Evolutionary conservation across 257 asterid species (phyloP).

Genomic region (Lycium ferocissimum): DNA sequence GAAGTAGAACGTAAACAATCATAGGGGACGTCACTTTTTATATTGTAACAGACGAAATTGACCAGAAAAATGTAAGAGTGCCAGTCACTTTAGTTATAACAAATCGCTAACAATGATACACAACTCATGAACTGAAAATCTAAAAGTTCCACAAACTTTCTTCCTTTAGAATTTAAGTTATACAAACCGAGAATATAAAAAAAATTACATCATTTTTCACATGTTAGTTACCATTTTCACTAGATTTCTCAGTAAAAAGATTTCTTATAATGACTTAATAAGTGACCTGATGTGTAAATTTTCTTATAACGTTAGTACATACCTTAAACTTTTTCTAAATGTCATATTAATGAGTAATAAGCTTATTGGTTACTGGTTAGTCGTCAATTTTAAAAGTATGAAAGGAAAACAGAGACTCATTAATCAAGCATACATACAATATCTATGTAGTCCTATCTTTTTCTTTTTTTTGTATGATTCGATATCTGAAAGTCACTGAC

Average conservation of each 20-base stretch:
- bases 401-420: neutral
- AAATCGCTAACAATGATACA: neutral
- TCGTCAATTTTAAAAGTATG: neutral
- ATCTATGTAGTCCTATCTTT: too few relatives aligned
- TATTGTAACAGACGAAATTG: neutral
- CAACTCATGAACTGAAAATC: neutral
- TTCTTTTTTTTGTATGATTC: too few relatives aligned
- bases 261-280: too few relatives aligned
- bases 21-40: neutral
- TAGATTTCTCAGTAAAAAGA: too few relatives aligned
- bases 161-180: neutral
- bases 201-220: too few relatives aligned
- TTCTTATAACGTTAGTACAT: too few relatives aligned
- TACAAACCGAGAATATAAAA: neutral
- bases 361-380: neutral
- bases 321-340: too few relatives aligned
- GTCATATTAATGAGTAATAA: neutral
- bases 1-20: neutral
- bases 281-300: too few relatives aligned
- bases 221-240: too few relatives aligned
- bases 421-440: neutral
- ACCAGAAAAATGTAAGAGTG: neutral
- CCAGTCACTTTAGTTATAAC: neutral
- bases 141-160: neutral
- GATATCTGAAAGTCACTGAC: neutral